These are phyloP conservation scores for Trypanosoma melophagium DNA, from an alignment of 208 protist species.

Conservation along the genomic window DNA sequence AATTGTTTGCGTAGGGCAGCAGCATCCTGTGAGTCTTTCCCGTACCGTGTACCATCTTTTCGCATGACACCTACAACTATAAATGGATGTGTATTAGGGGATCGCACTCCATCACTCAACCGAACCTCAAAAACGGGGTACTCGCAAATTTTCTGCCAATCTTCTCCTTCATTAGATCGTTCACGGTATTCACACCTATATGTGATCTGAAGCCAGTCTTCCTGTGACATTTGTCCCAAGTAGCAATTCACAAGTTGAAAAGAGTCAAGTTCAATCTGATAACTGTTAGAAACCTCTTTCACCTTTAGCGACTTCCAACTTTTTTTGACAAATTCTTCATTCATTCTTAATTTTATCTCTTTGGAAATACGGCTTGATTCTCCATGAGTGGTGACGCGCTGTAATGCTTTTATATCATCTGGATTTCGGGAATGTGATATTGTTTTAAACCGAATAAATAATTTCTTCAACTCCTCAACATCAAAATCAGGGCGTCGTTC, in stretches of 20 bases:
- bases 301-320: constrained; percentile 87
- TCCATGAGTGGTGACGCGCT: constrained; percentile 86
- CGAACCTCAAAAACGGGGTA: constrained; percentile 90
- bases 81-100: constrained; percentile 75
- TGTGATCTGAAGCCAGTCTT: constrained; percentile 90
- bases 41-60: constrained; percentile 88
- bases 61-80: constrained; percentile 86
- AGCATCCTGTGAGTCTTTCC: constrained; percentile 89
- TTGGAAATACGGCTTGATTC: constrained; percentile 82
- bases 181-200: constrained; percentile 84
- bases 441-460: constrained; percentile 79
- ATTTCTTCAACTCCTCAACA: constrained; percentile 52
- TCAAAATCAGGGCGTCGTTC: constrained; percentile 88
- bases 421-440: constrained; percentile 59
- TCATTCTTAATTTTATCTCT: constrained; percentile 75
- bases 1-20: constrained; percentile 87
- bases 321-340: constrained; percentile 85
- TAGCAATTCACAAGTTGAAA: constrained; percentile 88
- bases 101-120: constrained; percentile 74
- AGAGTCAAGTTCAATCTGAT: constrained; percentile 84
- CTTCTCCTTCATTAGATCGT: constrained; percentile 44
- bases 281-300: constrained; percentile 53
- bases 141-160: constrained; percentile 78
- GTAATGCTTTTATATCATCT: constrained; percentile 66
- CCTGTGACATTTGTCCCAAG: constrained; percentile 88